These are phyloP conservation scores for Phylloporus sp. DNA, from an alignment of 768 basidiomycete species.

Conservation along the genomic window DNA sequence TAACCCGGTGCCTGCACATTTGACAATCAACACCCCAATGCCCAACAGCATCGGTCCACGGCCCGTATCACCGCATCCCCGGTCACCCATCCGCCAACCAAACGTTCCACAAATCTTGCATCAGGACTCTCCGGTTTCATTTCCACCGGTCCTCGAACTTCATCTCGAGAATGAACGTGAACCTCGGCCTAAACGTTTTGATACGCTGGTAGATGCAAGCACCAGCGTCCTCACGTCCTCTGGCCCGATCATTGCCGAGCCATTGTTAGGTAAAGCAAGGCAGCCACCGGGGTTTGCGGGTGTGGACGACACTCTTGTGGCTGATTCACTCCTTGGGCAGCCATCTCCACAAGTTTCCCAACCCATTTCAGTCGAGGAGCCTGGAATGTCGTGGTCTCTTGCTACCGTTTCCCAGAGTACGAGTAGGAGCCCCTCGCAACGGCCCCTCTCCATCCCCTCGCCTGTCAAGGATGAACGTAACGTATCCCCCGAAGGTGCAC, in stretches of 20 bases:
- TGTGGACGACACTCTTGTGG: neutral
- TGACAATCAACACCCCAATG: neutral
- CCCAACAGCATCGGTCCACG: neutral
- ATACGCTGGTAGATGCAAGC: neutral
- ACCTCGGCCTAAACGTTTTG: neutral
- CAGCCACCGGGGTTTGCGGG: neutral
- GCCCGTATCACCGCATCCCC: neutral
- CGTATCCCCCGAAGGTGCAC: neutral
- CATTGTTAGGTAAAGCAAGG: neutral
- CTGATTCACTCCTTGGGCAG: neutral
- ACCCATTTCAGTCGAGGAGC: neutral
- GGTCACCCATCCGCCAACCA: neutral
- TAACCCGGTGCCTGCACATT: neutral
- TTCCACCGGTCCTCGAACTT: neutral
- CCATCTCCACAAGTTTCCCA: constrained; percentile 4
- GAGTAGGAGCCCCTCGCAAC: constrained; percentile 15
- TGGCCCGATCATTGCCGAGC: constrained; percentile 1
- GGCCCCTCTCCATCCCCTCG: constrained; percentile 1
- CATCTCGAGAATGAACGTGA: constrained; percentile 1
- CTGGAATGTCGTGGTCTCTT: neutral
- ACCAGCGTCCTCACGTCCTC: neutral
- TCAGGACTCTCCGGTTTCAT: neutral
- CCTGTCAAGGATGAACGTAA: constrained; percentile 4
- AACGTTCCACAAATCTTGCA: neutral
- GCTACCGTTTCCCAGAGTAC: constrained; percentile 2